Evolutionary conservation across 2,329 filamentous ascomycete species (phyloP).

Genomic region (Zarea fungicola): DNA sequence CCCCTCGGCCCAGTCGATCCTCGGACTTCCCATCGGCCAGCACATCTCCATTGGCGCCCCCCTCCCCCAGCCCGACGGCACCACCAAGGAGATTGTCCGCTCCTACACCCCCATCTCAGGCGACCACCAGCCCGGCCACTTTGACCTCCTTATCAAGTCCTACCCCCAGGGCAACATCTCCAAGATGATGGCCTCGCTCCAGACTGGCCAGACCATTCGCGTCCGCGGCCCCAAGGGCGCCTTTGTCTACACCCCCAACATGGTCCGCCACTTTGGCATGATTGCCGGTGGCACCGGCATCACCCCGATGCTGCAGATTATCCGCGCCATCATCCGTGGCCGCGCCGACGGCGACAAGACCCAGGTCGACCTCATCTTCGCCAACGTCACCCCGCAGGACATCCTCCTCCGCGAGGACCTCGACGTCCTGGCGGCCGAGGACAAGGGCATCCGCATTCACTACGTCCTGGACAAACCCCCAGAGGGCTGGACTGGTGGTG

Average conservation of each 20-base stretch:
- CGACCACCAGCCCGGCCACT: slow-evolving; percentile 82
- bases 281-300: slow-evolving; percentile 96
- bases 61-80: slow-evolving; percentile 61
- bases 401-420: slow-evolving; percentile 92
- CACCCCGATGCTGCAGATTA: slow-evolving; percentile 95
- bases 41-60: slow-evolving; percentile 93
- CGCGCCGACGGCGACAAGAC: slow-evolving; percentile 76
- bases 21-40: slow-evolving; percentile 96
- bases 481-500: slow-evolving; percentile 83
- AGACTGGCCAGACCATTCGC: slow-evolving; percentile 81
- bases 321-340: slow-evolving; percentile 82
- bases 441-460: slow-evolving; percentile 78
- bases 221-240: slow-evolving; percentile 93
- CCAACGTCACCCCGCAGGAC: slow-evolving; percentile 89
- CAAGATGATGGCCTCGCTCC: slow-evolving; percentile 79
- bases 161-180: slow-evolving; percentile 98
- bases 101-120: slow-evolving; percentile 91
- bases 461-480: slow-evolving; percentile 97
- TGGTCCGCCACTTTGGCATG: slow-evolving; percentile 96
- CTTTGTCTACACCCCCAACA: slow-evolving; percentile 95
- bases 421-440: slow-evolving; percentile 70
- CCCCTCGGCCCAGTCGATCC: slow-evolving; percentile 69
- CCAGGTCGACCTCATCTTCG: slow-evolving; percentile 90
- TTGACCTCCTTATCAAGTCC: slow-evolving; percentile 96
- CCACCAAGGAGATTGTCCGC: slow-evolving; percentile 76